Evolutionary conservation across 1,284 basidiomycete species (phyloP).

Genomic region (Ceratobasidium papillatum): DNA sequence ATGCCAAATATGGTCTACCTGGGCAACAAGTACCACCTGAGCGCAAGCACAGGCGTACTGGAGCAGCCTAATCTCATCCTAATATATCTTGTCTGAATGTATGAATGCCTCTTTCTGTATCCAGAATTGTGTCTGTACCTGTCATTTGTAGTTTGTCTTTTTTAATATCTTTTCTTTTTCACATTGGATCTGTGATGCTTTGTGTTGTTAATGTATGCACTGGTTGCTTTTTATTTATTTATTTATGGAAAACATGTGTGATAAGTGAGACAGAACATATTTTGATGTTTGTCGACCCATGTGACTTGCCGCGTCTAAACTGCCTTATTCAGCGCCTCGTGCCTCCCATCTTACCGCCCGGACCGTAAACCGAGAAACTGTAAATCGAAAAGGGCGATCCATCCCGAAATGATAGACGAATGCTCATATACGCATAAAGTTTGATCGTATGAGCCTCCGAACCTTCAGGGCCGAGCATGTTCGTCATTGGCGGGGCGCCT

Average conservation of each 20-base stretch:
- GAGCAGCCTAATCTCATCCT: neutral
- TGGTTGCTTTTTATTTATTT: conserved; percentile 5
- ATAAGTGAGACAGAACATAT: too few relatives aligned
- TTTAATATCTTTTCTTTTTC: neutral
- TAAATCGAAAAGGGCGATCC: neutral
- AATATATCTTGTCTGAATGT: neutral
- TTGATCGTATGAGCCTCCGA: neutral
- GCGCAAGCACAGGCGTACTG: neutral
- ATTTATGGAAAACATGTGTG: neutral
- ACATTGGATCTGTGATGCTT: neutral
- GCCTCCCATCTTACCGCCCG: neutral
- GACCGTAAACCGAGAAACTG: neutral
- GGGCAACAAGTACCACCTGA: neutral
- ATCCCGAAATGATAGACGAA: neutral
- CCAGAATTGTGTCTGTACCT: neutral
- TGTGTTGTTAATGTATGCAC: neutral
- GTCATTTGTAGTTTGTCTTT: neutral
- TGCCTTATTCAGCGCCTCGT: too few relatives aligned
- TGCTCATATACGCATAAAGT: neutral
- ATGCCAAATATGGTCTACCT: neutral
- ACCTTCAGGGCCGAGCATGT: neutral
- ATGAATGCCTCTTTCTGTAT: neutral
- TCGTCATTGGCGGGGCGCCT: neutral
- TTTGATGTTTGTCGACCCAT: too few relatives aligned
- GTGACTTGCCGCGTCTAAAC: too few relatives aligned